phyloP scores from a whole-genome alignment of 148 eudicot species.

The Dysphania ambrosioides region DNA sequence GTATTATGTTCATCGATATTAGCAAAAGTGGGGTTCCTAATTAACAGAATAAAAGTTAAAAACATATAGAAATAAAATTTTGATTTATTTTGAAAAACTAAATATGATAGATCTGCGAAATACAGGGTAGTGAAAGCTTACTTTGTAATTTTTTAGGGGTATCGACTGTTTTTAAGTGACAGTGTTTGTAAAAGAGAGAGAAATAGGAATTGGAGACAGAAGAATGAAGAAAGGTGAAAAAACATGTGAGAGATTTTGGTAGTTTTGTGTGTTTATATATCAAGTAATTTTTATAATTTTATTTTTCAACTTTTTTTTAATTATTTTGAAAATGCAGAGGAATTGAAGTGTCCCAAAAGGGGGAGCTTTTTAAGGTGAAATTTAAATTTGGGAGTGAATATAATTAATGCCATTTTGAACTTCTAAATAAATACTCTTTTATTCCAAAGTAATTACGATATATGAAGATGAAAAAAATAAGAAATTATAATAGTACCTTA shows the following conservation, averaged over 20 bases:
- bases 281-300: neutral
- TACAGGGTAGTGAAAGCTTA: slow-evolving; percentile 6
- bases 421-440: no score
- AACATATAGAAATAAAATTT: neutral
- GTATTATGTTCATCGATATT: slow-evolving; percentile 29
- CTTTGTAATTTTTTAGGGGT: neutral
- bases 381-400: no score
- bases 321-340: neutral
- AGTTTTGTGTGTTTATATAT: slow-evolving; percentile 16
- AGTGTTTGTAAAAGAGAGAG: neutral
- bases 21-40: slow-evolving; percentile 30
- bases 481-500: no score
- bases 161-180: neutral
- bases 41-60: neutral
- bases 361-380: neutral
- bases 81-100: no score
- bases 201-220: neutral
- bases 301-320: neutral
- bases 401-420: no score
- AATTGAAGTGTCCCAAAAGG: neutral
- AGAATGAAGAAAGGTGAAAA: slow-evolving; percentile 2
- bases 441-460: no score
- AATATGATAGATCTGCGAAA: slow-evolving; percentile 8
- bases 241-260: slow-evolving; percentile 13
- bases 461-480: no score